These are phyloP conservation scores for Clarireedia sp. DNA, from an alignment of 2,329 filamentous ascomycete genomes.

Conservation along the genomic window DNA sequence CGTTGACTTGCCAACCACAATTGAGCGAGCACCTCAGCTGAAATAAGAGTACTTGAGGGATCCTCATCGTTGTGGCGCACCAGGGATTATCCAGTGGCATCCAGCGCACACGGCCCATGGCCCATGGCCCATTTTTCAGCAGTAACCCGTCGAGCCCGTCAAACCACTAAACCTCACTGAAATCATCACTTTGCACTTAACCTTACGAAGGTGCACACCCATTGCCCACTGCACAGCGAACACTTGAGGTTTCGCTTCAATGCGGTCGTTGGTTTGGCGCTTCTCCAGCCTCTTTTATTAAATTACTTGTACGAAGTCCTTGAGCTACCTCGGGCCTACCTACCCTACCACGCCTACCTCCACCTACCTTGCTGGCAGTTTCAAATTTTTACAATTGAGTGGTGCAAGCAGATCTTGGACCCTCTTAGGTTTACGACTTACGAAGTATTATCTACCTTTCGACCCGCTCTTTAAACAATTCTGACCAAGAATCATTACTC, in stretches of 20 bases:
- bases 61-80: conserved; percentile 2
- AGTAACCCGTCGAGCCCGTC: no score
- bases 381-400: conserved; percentile 3
- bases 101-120: background rate
- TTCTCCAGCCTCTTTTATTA: conserved; percentile 10
- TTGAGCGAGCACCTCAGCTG: background rate
- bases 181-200: no score
- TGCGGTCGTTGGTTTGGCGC: background rate
- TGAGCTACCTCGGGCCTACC: background rate
- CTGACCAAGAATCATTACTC: background rate
- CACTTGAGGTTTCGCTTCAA: background rate
- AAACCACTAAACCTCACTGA: no score
- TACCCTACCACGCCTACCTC: background rate
- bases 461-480: background rate
- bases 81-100: conserved; percentile 3
- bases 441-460: background rate
- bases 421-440: background rate
- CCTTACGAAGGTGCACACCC: no score
- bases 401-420: background rate
- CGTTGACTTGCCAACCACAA: conserved; percentile 8
- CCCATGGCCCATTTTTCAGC: no score
- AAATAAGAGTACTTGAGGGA: background rate
- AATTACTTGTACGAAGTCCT: background rate
- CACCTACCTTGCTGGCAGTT: conserved; percentile 3
- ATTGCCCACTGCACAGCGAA: no score